These are phyloP conservation scores for Yamadazyma triangularis DNA, from an alignment of 1,139 yeast species.

Conservation along the genomic window DNA sequence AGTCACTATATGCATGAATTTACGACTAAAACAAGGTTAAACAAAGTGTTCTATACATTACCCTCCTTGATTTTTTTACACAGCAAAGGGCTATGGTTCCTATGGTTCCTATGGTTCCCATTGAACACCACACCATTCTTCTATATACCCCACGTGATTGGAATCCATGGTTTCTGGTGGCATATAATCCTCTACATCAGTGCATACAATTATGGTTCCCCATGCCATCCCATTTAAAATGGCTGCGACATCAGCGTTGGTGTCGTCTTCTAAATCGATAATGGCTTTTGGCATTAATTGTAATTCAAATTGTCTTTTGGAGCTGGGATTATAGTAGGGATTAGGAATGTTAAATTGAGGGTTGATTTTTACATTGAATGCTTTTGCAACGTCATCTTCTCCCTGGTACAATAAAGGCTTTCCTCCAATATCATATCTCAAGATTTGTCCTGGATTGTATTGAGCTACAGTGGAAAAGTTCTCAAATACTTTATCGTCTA, in stretches of 20 bases:
- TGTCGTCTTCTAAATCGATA: constrained; percentile 61
- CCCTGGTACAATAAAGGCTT: constrained; percentile 70
- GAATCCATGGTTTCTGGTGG: constrained; percentile 53
- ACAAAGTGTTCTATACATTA: too few relatives aligned
- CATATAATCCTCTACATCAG: constrained; percentile 68
- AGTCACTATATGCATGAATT: too few relatives aligned
- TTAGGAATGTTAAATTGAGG: constrained; percentile 35
- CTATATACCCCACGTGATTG: constrained; percentile 73
- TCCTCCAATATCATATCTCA: constrained; percentile 77
- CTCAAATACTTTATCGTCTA: constrained; percentile 79
- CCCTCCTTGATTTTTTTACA: too few relatives aligned
- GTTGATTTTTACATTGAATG: constrained; percentile 26
- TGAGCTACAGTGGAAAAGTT: constrained; percentile 69
- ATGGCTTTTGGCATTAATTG: constrained; percentile 95
- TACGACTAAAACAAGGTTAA: too few relatives aligned
- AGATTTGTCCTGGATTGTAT: constrained; percentile 80
- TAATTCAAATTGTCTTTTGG: constrained; percentile 66
- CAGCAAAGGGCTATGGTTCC: too few relatives aligned
- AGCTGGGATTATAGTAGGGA: constrained; percentile 60
- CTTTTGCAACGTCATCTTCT: constrained; percentile 48
- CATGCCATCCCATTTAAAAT: constrained; percentile 85
- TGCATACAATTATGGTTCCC: constrained; percentile 89
- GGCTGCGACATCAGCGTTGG: constrained; percentile 30
- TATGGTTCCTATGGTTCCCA: too few relatives aligned
- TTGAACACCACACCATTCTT: constrained; percentile 93